phyloP scores from a whole-genome alignment of 768 basidiomycete species.

The Tubosaeta brunneosetosa region DNA sequence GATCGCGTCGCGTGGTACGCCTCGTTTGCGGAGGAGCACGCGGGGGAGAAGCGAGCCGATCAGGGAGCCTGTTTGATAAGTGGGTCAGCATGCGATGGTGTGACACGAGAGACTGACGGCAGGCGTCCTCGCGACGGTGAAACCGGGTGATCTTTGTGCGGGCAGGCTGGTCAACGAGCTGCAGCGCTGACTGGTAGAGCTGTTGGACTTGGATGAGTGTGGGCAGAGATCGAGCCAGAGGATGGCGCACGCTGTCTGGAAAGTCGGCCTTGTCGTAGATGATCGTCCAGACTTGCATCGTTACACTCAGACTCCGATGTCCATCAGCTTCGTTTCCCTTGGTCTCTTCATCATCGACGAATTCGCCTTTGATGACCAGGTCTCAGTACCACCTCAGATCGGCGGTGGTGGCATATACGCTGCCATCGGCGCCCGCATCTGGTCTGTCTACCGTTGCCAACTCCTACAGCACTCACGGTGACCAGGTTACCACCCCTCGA shows the following conservation, averaged over 20 bases:
- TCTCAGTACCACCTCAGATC: conserved; percentile 43
- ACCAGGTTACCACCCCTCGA: conserved; percentile 58
- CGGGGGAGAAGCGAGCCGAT: conserved; percentile 73
- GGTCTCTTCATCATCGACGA: conserved; percentile 92
- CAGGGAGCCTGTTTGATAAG: conserved; percentile 53
- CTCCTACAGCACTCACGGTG: not conserved
- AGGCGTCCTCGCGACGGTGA: conserved; percentile 69
- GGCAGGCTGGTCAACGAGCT: conserved; percentile 53
- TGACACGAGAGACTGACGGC: conserved; percentile 41
- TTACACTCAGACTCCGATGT: conserved; percentile 19
- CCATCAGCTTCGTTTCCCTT: conserved; percentile 53
- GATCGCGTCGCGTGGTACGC: conserved; percentile 44
- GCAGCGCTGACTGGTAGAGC: conserved; percentile 61
- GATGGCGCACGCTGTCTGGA: conserved; percentile 33
- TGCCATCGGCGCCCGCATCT: conserved; percentile 75
- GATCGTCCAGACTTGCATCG: conserved; percentile 43
- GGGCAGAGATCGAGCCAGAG: not conserved
- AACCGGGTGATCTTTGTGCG: conserved; percentile 57
- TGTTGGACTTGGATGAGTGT: conserved; percentile 23
- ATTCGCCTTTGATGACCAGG: conserved; percentile 55
- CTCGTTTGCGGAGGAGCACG: conserved; percentile 56
- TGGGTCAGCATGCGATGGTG: not conserved
- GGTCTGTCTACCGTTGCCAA: conserved; percentile 42
- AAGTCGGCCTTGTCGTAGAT: conserved; percentile 33
- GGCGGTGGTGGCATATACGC: conserved; percentile 89